Percentiles rank a stretch among this genome's conserved stretches.
Conservation (phyloP, 306 rosid genomes). For the Prunus dulcis region DNA sequence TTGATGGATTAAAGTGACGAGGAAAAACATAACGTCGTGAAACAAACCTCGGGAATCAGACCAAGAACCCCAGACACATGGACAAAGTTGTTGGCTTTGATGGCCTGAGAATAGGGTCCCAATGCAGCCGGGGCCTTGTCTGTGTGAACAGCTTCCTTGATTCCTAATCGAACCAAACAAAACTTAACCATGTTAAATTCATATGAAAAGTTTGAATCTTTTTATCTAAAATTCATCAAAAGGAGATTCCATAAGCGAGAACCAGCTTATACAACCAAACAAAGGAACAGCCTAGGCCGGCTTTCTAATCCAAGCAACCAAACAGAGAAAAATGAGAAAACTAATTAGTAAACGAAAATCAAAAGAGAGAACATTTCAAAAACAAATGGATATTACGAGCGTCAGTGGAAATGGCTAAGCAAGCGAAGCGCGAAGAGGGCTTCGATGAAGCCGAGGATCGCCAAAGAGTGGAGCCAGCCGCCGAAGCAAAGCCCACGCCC, state of each 20-base stretch:
- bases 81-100: constrained; percentile 72
- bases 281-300: not conserved
- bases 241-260: not conserved
- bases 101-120: constrained; percentile 97
- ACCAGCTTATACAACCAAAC: not conserved
- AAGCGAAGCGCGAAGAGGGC: constrained; percentile 60
- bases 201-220: not conserved
- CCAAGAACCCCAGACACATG: constrained; percentile 93
- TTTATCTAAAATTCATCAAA: not conserved
- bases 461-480: constrained; percentile 53
- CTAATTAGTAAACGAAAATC: not conserved
- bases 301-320: not conserved
- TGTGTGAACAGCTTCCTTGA: constrained; percentile 76
- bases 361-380: too few relatives aligned
- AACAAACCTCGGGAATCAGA: constrained; percentile 78
- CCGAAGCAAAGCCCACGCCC: constrained; percentile 55
- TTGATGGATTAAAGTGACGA: not conserved
- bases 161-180: constrained; percentile 32
- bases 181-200: not conserved
- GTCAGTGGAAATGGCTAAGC: constrained; percentile 58
- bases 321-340: constrained; percentile 1
- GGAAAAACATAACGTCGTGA: not conserved
- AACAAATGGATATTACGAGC: constrained; percentile 33
- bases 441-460: constrained; percentile 50
- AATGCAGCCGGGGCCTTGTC: constrained; percentile 95